These are phyloP conservation scores for Metschnikowia gruessii DNA, from an alignment of 805 yeast species.

Conservation along the genomic window DNA sequence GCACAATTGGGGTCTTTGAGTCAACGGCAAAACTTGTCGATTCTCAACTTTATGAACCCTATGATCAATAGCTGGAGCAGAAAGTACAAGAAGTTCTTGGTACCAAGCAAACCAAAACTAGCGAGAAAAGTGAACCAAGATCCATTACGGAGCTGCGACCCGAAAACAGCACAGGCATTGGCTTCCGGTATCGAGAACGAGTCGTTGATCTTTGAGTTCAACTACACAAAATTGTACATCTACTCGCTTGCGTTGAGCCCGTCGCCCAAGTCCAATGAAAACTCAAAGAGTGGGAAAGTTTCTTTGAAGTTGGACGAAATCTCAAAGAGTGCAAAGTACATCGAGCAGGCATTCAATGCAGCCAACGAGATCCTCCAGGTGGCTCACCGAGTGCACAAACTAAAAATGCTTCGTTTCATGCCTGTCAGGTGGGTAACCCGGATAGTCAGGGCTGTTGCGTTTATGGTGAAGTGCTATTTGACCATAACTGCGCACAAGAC, in stretches of 20 bases:
- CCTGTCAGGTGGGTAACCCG: slow-evolving; percentile 93
- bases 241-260: slow-evolving; percentile 75
- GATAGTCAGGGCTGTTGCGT: slow-evolving; percentile 84
- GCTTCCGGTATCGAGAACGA: slow-evolving; percentile 56
- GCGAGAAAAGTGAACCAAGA: slow-evolving; percentile 31
- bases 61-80: slow-evolving; percentile 75
- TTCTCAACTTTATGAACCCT: slow-evolving; percentile 71
- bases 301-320: slow-evolving; percentile 63
- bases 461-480: slow-evolving; percentile 79
- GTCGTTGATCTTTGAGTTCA: slow-evolving; percentile 74
- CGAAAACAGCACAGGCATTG: slow-evolving; percentile 39
- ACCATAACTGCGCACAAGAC: slow-evolving; percentile 52
- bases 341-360: slow-evolving; percentile 76
- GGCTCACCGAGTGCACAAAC: slow-evolving; percentile 64
- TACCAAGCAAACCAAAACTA: slow-evolving; percentile 44
- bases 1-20: slow-evolving; percentile 50
- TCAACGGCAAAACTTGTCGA: slow-evolving; percentile 65
- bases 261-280: slow-evolving; percentile 22
- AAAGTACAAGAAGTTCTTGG: slow-evolving; percentile 55
- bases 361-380: slow-evolving; percentile 77
- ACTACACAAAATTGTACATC: slow-evolving; percentile 79
- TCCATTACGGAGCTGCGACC: slow-evolving; percentile 27
- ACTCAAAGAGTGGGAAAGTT: slow-evolving; percentile 14
- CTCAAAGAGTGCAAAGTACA: slow-evolving; percentile 69
- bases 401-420: slow-evolving; percentile 66